Evolutionary conservation across 139 green algal species (phyloP).

Genomic region (Pleodorina starrii): DNA sequence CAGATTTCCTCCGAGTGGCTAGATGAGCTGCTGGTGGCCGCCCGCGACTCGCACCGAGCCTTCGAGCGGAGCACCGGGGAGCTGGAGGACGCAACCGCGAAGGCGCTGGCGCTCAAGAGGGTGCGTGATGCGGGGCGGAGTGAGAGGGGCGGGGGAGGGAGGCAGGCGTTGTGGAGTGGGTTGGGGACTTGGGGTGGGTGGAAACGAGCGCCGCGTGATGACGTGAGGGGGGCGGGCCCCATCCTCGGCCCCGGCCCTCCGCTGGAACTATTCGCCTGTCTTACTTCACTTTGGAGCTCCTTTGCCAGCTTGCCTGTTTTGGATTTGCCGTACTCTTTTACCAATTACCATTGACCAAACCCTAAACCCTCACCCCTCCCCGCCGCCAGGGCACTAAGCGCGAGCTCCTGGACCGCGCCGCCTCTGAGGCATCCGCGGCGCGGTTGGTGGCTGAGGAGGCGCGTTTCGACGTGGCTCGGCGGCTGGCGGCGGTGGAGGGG

Average conservation of each 20-base stretch:
- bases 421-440: neutral
- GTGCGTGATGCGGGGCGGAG: neutral
- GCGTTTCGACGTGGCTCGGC: slow-evolving; percentile 34
- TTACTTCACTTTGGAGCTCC: too few relatives aligned
- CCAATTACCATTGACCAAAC: too few relatives aligned
- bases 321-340: too few relatives aligned
- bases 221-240: too few relatives aligned
- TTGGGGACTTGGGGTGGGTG: neutral
- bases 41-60: neutral
- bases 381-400: slow-evolving; percentile 43
- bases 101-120: slow-evolving; percentile 23
- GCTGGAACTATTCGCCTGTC: too few relatives aligned
- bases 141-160: too few relatives aligned
- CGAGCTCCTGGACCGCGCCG: slow-evolving; percentile 28
- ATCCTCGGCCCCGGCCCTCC: too few relatives aligned
- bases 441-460: slow-evolving; percentile 40
- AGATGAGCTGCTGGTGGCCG: slow-evolving; percentile 29
- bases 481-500: slow-evolving; percentile 22
- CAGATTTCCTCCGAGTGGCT: slow-evolving; percentile 34
- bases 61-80: slow-evolving; percentile 35
- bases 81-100: slow-evolving; percentile 1
- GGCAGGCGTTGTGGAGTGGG: neutral
- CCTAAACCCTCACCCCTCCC: too few relatives aligned
- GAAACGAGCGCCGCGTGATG: neutral
- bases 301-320: too few relatives aligned